phyloP scores from a whole-genome alignment of 257 asterid genomes.

The Gentiana dahurica region DNA sequence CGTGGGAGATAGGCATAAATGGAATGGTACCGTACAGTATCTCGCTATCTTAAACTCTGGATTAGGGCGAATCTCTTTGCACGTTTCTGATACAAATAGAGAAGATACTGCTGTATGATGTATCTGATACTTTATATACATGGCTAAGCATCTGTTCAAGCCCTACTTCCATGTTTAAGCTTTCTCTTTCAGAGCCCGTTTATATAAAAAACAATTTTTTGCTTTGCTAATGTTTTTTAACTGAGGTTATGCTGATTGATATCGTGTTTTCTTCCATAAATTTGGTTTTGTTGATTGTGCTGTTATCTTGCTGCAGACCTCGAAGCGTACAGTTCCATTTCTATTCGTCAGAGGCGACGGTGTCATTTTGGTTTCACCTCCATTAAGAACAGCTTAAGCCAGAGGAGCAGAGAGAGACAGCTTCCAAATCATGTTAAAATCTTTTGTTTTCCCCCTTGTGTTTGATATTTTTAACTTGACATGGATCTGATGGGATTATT shows the following conservation, averaged over 20 bases:
- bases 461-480: neutral
- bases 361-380: slow-evolving; percentile 93
- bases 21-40: too few species aligned
- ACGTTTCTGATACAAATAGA: too few species aligned
- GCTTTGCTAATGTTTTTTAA: neutral
- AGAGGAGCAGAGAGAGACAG: neutral
- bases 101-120: too few species aligned
- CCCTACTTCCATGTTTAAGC: too few species aligned
- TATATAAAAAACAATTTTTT: neutral
- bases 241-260: neutral
- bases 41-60: too few species aligned
- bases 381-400: slow-evolving; percentile 69
- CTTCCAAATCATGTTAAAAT: neutral
- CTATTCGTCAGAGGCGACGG: slow-evolving; percentile 97
- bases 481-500: too few species aligned
- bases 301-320: slow-evolving; percentile 37
- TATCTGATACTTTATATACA: too few species aligned
- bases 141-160: too few species aligned
- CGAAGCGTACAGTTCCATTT: slow-evolving; percentile 70
- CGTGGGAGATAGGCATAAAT: too few species aligned
- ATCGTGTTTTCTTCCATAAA: neutral
- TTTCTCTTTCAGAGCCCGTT: too few species aligned
- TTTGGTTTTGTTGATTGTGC: neutral
- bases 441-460: neutral
- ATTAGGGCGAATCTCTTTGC: too few species aligned